Conservation (phyloP, 805 yeast species). For the Candida caryicola region DNA sequence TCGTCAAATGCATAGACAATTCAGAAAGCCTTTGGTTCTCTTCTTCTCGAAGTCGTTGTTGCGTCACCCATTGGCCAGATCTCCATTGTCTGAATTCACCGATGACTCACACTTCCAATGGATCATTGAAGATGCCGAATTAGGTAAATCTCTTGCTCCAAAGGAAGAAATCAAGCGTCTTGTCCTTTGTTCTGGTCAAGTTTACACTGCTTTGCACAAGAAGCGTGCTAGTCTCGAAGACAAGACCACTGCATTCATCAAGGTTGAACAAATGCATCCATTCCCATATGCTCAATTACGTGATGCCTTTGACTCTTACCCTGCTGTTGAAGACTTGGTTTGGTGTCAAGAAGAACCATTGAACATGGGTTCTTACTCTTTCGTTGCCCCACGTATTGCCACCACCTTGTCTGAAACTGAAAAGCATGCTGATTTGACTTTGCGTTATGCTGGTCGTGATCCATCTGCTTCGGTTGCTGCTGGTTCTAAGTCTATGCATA, state of each 20-base stretch:
- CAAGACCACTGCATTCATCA: constrained; percentile 82
- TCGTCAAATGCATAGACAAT: constrained; percentile 99
- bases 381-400: constrained; percentile 75
- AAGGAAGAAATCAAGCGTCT: constrained; percentile 86
- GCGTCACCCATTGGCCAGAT: constrained; percentile 97
- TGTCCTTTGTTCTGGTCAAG: constrained; percentile 89
- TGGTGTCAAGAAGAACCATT: constrained; percentile 99
- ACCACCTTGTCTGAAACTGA: constrained; percentile 77
- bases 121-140: constrained; percentile 90
- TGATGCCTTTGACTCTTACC: constrained; percentile 77
- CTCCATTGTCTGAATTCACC: constrained; percentile 76
- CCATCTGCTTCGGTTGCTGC: constrained; percentile 99
- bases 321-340: constrained; percentile 81
- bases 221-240: constrained; percentile 75
- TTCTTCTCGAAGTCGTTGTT: constrained; percentile 91
- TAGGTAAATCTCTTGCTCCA: constrained; percentile 70
- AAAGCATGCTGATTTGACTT: constrained; percentile 50
- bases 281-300: constrained; percentile 96
- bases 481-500: constrained; percentile 87
- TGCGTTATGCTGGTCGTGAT: constrained; percentile 95
- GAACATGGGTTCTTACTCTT: constrained; percentile 91
- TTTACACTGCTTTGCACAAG: constrained; percentile 87
- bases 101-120: constrained; percentile 92
- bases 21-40: constrained; percentile 84
- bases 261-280: constrained; percentile 94